Conservation (phyloP, 2,329 filamentous ascomycete species). For the Nemania bipapillata region DNA sequence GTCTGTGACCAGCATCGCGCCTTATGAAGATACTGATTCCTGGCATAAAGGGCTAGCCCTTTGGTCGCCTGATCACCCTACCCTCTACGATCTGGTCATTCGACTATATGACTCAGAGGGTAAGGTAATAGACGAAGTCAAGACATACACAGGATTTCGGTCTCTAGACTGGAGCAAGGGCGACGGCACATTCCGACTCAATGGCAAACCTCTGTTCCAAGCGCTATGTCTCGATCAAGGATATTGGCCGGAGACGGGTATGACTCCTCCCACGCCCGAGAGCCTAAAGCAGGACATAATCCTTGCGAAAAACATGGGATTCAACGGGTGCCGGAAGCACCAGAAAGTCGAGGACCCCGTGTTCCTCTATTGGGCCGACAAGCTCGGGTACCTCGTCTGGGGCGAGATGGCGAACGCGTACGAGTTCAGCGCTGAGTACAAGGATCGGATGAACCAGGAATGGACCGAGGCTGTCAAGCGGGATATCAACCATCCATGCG, state of each 20-base stretch:
- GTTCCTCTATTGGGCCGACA: conserved; percentile 71
- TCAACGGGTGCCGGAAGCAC: conserved; percentile 73
- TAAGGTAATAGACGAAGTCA: conserved; percentile 64
- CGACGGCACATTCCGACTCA: conserved; percentile 69
- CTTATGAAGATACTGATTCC: conserved; percentile 53
- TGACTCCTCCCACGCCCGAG: conserved; percentile 65
- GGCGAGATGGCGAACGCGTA: conserved; percentile 74
- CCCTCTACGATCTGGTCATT: conserved; percentile 66
- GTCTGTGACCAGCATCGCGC: conserved; percentile 50
- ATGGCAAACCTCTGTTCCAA: conserved; percentile 69
- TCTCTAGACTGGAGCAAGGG: conserved; percentile 68
- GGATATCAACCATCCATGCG: conserved; percentile 72
- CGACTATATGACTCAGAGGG: conserved; percentile 60
- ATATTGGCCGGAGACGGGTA: conserved; percentile 70
- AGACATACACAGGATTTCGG: conserved; percentile 70
- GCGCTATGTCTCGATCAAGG: conserved; percentile 70
- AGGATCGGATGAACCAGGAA: conserved; percentile 70
- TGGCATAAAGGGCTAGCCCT: conserved; percentile 69
- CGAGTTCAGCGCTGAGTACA: conserved; percentile 68
- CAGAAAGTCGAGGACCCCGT: conserved; percentile 71
- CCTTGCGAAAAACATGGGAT: conserved; percentile 68
- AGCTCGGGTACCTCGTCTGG: conserved; percentile 71
- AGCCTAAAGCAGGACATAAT: conserved; percentile 64
- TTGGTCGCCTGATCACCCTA: conserved; percentile 69
- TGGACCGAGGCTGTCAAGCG: conserved; percentile 71